phyloP scores from a whole-genome alignment of 352 stramenopile species.

The Phytopythium cucurbitacearum region DNA sequence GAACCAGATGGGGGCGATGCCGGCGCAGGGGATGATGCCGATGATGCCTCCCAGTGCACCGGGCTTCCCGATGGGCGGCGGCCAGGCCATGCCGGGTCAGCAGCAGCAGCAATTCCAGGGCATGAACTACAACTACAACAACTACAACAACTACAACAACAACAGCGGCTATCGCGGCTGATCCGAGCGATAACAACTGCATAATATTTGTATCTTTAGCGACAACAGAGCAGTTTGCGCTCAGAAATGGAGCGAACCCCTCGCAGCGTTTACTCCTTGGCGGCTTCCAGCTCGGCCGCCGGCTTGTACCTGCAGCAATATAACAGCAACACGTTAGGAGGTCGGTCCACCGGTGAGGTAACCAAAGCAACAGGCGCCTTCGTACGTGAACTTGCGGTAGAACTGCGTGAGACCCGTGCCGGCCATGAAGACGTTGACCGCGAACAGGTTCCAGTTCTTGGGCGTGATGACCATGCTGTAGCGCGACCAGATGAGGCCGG shows the following conservation, averaged over 20 bases:
- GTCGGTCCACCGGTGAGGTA: neutral
- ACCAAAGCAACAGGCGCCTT: neutral
- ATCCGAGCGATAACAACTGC: neutral
- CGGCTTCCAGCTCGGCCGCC: slow-evolving; percentile 6
- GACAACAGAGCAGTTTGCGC: too few species aligned
- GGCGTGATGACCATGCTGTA: slow-evolving; percentile 85
- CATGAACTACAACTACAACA: slow-evolving; percentile 1
- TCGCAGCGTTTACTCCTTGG: slow-evolving; percentile 6
- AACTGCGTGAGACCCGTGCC: slow-evolving; percentile 76
- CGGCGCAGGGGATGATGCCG: slow-evolving; percentile 6
- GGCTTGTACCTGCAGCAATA: slow-evolving; percentile 13
- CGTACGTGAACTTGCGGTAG: slow-evolving; percentile 73
- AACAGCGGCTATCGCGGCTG: neutral
- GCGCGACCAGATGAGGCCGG: slow-evolving; percentile 80
- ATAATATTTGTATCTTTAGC: too few species aligned
- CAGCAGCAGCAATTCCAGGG: neutral
- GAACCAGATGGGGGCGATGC: slow-evolving; percentile 6
- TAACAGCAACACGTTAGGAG: neutral
- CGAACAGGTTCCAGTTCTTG: slow-evolving; percentile 88
- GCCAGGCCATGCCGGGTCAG: neutral
- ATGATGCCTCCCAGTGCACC: slow-evolving; percentile 10
- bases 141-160: slow-evolving; percentile 1
- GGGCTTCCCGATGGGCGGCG: neutral
- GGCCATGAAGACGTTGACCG: slow-evolving; percentile 84
- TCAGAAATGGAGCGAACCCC: too few species aligned